Conservation (phyloP, 306 rosid genomes). For the Lithocarpus polystachyus region DNA sequence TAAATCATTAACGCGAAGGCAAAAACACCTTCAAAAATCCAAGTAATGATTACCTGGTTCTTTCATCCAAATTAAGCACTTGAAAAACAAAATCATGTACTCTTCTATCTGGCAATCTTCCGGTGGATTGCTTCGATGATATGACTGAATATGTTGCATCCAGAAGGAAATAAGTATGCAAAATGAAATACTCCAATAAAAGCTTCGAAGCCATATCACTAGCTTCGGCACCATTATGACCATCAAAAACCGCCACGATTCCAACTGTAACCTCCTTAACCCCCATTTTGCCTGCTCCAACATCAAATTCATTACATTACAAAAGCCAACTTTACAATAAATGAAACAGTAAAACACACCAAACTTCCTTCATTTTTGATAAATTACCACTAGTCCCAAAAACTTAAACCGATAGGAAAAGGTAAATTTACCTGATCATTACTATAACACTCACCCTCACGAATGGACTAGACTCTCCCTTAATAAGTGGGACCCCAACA, state of each 20-base stretch:
- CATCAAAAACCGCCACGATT: constrained; percentile 87
- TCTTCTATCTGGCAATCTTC: constrained; percentile 38
- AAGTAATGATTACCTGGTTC: constrained; percentile 37
- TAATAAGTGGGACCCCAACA: no score
- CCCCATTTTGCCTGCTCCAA: constrained; percentile 57
- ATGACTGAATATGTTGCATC: constrained; percentile 71
- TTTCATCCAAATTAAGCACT: constrained; percentile 51
- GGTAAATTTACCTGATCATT: no score
- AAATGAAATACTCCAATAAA: constrained; percentile 78
- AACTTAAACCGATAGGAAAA: no score
- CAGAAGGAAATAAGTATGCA: constrained; percentile 90
- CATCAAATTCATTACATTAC: constrained; percentile 8
- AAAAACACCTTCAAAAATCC: constrained; percentile 58
- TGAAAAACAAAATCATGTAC: constrained; percentile 31
- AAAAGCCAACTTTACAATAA: background rate
- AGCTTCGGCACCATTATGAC: constrained; percentile 94
- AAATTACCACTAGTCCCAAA: background rate
- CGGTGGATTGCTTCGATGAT: constrained; percentile 35
- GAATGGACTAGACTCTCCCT: no score
- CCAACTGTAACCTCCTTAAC: constrained; percentile 79
- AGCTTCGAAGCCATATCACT: constrained; percentile 92
- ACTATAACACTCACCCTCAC: no score
- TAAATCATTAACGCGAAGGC: background rate
- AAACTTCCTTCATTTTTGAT: background rate
- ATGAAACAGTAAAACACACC: background rate